phyloP scores from a whole-genome alignment of 1,139 yeast species.

The Kluyveromyces sp. region DNA sequence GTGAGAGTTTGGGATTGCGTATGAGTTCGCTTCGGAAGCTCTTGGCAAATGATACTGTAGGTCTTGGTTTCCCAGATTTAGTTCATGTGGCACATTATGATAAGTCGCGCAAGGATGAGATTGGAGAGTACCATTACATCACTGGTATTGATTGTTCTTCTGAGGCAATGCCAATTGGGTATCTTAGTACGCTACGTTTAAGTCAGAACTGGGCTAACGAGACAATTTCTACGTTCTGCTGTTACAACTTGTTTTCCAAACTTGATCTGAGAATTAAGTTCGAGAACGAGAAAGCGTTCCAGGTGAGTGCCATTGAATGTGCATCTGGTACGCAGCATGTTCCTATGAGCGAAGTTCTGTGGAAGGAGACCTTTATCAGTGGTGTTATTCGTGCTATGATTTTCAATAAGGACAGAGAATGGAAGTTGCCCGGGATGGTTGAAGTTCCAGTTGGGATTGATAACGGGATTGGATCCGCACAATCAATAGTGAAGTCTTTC shows the following conservation, averaged over 20 bases:
- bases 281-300: conserved; percentile 43
- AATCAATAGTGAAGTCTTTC: conserved; percentile 50
- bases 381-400: conserved; percentile 65
- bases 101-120: conserved; percentile 33
- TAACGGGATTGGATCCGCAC: conserved; percentile 36
- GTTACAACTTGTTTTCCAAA: conserved; percentile 57
- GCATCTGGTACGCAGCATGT: conserved; percentile 17
- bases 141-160: conserved; percentile 59
- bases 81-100: conserved; percentile 54
- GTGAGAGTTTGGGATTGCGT: conserved; percentile 24
- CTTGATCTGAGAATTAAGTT: conserved; percentile 67
- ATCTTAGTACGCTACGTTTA: conserved; percentile 65
- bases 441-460: conserved; percentile 39
- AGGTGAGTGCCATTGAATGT: conserved; percentile 34
- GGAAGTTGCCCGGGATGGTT: conserved; percentile 49
- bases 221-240: conserved; percentile 51
- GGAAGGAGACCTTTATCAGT: conserved; percentile 80
- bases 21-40: conserved; percentile 16
- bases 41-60: conserved; percentile 16
- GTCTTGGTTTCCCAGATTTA: conserved; percentile 83
- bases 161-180: conserved; percentile 56
- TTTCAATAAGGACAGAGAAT: conserved; percentile 57
- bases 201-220: conserved; percentile 25
- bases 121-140: conserved; percentile 38
- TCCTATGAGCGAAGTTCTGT: conserved; percentile 35